A percentile compares a stretch with the other conserved stretches of the same genome.
Conservation (phyloP, 257 asterid genomes). For the Solanum piurae region DNA sequence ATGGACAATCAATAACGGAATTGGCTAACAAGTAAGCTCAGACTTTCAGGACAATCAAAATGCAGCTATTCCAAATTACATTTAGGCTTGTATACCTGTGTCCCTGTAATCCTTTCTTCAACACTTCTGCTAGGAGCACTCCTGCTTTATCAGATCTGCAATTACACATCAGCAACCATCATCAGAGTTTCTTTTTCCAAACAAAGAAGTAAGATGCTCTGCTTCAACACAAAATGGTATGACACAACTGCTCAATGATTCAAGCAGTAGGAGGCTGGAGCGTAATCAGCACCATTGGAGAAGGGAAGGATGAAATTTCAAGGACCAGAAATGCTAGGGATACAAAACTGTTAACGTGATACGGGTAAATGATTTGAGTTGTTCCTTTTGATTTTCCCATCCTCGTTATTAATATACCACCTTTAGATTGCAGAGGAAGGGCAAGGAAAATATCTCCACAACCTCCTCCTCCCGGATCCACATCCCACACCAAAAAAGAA, state of each 20-base stretch:
- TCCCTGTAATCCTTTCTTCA: slow-evolving; percentile 81
- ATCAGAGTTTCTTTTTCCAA: background rate
- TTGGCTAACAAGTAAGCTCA: background rate
- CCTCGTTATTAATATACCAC: background rate
- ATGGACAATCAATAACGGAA: background rate
- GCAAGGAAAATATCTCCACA: background rate
- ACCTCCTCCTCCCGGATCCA: background rate
- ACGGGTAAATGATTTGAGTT: background rate
- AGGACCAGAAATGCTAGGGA: background rate
- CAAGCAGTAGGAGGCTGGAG: background rate
- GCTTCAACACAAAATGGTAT: background rate
- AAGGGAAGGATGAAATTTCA: background rate
- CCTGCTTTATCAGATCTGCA: slow-evolving; percentile 92
- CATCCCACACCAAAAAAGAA: background rate
- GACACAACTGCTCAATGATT: background rate
- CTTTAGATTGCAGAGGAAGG: background rate
- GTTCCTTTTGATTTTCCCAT: background rate
- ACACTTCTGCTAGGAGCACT: slow-evolving; percentile 74
- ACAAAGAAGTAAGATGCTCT: background rate
- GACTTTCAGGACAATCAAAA: background rate
- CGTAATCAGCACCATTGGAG: background rate
- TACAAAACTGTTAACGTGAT: background rate
- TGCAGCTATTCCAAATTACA: background rate
- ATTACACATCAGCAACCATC: slow-evolving; percentile 1
- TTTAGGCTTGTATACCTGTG: slow-evolving; percentile 34